Evolutionary conservation across 2,329 filamentous ascomycete genomes (phyloP).

Genomic region (Claviceps paspali): DNA sequence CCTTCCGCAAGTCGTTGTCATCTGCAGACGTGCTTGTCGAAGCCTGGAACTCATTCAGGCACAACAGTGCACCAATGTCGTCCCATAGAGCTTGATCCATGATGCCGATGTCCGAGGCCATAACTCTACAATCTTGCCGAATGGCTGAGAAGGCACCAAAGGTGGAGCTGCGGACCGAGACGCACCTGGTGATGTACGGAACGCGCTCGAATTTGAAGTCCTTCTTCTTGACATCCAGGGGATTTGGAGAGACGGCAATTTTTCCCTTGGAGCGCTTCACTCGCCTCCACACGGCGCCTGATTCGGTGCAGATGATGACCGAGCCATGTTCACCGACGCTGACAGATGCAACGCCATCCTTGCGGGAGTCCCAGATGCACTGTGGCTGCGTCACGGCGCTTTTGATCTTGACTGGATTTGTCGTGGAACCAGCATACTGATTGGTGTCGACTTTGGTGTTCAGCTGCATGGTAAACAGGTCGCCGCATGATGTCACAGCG

Average conservation of each 20-base stretch:
- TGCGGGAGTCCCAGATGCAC: conserved; percentile 78
- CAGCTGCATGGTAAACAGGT: conserved; percentile 74
- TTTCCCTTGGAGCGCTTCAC: conserved; percentile 73
- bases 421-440: conserved; percentile 56
- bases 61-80: conserved; percentile 55
- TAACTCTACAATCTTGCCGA: conserved; percentile 70
- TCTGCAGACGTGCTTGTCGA: conserved; percentile 14
- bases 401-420: conserved; percentile 81
- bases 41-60: conserved; percentile 45
- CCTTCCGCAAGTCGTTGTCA: conserved; percentile 25
- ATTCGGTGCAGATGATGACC: conserved; percentile 83
- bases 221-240: conserved; percentile 49
- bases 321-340: conserved; percentile 85
- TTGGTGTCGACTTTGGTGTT: conserved; percentile 50
- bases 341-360: conserved; percentile 74
- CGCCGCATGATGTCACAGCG: conserved; percentile 68
- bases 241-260: conserved; percentile 34
- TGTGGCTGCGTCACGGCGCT: conserved; percentile 64
- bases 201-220: conserved; percentile 94
- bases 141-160: conserved; percentile 85
- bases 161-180: conserved; percentile 70
- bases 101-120: conserved; percentile 54
- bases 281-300: conserved; percentile 84
- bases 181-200: conserved; percentile 71
- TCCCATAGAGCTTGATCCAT: conserved; percentile 55